Evolutionary conservation across 805 yeast genomes (phyloP).

Genomic region (Kuraishia borneana): DNA sequence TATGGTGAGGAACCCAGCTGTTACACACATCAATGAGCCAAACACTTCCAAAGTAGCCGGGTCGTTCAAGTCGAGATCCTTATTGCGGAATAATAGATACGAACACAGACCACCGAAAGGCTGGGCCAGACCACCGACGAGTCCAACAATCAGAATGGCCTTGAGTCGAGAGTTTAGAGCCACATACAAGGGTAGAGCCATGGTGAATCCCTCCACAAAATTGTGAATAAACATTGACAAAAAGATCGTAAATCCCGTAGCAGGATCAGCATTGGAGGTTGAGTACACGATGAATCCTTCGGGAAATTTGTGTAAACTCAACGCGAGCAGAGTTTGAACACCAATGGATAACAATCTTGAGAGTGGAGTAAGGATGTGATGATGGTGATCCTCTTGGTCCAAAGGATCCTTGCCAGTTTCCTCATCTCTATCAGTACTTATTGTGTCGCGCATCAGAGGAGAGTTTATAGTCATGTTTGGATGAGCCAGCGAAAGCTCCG

Average conservation of each 20-base stretch:
- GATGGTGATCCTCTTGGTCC: constrained; percentile 42
- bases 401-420: constrained; percentile 5
- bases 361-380: constrained; percentile 66
- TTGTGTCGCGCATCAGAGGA: constrained; percentile 13
- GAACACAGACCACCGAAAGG: constrained; percentile 84
- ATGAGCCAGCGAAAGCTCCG: constrained; percentile 13
- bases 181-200: constrained; percentile 82
- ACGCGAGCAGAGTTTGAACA: constrained; percentile 79
- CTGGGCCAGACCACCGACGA: constrained; percentile 77
- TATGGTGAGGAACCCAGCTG: constrained; percentile 78
- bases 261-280: constrained; percentile 56
- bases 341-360: constrained; percentile 80
- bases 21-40: constrained; percentile 57
- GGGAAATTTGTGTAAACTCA: constrained; percentile 84
- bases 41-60: constrained; percentile 31
- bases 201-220: constrained; percentile 87
- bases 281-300: constrained; percentile 89
- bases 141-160: constrained; percentile 55
- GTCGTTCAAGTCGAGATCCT: constrained; percentile 20
- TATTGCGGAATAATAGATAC: constrained; percentile 31
- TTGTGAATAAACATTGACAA: constrained; percentile 82
- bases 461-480: constrained; percentile 20
- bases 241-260: constrained; percentile 71
- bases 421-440: not conserved
- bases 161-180: constrained; percentile 51